These are phyloP conservation scores for Glonium stellatum DNA, from an alignment of 495 filamentous ascomycete genomes.

Conservation along the genomic window DNA sequence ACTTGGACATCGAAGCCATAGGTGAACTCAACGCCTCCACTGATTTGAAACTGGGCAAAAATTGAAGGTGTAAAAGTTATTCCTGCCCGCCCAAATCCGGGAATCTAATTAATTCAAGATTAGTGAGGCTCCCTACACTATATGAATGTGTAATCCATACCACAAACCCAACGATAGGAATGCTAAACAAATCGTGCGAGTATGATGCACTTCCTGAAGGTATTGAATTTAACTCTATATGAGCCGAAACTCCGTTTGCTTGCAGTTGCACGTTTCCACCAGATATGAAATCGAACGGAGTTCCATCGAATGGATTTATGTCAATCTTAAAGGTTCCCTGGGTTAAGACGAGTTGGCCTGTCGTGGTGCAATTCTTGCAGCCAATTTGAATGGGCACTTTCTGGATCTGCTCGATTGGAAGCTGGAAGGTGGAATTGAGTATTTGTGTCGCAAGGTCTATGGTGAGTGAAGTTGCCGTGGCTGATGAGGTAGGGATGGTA, in stretches of 20 bases:
- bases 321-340: conserved; percentile 16
- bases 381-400: conserved; percentile 11
- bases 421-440: conserved; percentile 14
- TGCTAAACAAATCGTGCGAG: not conserved
- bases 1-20: conserved; percentile 25
- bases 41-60: conserved; percentile 3
- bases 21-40: conserved; percentile 11
- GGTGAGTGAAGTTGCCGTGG: not conserved
- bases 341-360: conserved; percentile 6
- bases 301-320: conserved; percentile 1
- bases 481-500: conserved; percentile 4
- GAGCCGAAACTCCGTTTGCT: conserved; percentile 11
- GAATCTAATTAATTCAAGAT: conserved; percentile 8
- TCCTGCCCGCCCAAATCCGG: conserved; percentile 21
- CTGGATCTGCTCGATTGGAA: not conserved
- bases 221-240: conserved; percentile 16
- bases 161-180: conserved; percentile 20
- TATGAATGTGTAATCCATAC: not conserved
- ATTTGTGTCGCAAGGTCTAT: conserved; percentile 14
- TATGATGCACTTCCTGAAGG: conserved; percentile 12
- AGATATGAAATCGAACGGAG: conserved; percentile 11
- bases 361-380: conserved; percentile 24
- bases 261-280: conserved; percentile 16
- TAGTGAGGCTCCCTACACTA: not conserved
- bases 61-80: conserved; percentile 11